Base-by-base conservation (phyloP, 371 early-diverging fungal genomes). In the Apophysomyces ossiformis region DNA sequence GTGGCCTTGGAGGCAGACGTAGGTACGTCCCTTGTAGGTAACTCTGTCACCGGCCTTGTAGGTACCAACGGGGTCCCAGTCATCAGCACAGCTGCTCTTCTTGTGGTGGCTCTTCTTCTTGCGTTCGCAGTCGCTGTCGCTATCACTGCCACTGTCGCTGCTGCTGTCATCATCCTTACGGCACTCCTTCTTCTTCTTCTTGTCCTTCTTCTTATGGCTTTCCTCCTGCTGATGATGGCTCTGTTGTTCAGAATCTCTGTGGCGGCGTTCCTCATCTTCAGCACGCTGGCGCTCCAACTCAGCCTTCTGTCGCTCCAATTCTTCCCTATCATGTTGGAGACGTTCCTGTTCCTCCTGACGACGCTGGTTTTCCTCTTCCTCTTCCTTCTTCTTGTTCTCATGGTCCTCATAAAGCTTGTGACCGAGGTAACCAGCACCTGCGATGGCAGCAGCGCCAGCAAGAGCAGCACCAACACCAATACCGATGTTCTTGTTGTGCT, bases 1-100 rank as follows among this genome's bases (percentile, higher is more conserved):
- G 60, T 85, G 86, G 8, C 76, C 79, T 69, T 85, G 86, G 38
- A 85, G 76, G 63, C 86, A 85, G 39, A 85, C 57, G 44, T 80
- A 85, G 36, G 64, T 65, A 44, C 78, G 78, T 6, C 84, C 85
- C 36, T 84, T 79, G 69, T 83, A 87, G 65, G 70, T 67, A 58
- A 87, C 85, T 54, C 75, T 79, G 57, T 87, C 86, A 47, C 86
- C 87, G 57, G 87, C 71, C 43, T 78, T 68, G 69, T 87, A 87
- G 46, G 71, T 79, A 45, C 86, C 85, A 57, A 77, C 73, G 21
- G 87, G 81, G 47, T 87, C 74, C 85, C 84, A 87, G 36, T 81
- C 75, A 26, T 57, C 59, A 63, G 67, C 79, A 57, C 68, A 62
- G 41, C 54, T 50, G 46, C 44, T 60, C 46, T 69, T 57, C 37